Base-by-base conservation (phyloP, 2,329 filamentous ascomycete genomes). In the Verticillium klebahnii region DNA sequence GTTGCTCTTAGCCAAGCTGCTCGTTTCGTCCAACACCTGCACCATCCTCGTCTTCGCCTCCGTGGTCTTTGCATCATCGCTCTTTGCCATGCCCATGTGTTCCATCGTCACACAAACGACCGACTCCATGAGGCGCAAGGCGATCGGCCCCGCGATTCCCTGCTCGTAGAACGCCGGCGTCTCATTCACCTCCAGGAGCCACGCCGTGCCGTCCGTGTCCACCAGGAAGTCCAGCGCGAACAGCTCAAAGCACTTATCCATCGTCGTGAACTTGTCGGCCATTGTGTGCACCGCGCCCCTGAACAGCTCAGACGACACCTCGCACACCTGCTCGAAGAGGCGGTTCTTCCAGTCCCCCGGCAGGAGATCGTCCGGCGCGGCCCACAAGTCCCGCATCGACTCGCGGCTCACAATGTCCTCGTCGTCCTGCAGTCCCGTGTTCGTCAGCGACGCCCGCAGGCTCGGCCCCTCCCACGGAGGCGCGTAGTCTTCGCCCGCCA, bases 171-270 rank as follows among this genome's bases (percentile, higher is more conserved):
- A 76, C 0, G 74, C 74, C 0, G 75, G 75, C 25, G 74, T 75
- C 65, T 77, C 74, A 19, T 77, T 77, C 1, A 73, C 74, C 62
- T 77, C 75, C 0, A 77, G 60, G 0, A 77, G 60, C 75, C 75
- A 77, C 0, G 69, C 72, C 0, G 60, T 69, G 0, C 74, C 75
- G 0, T 61, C 61, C 0, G 65, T 63, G 45, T 77, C 75, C 7
- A 77, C 58, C 19, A 77, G 63, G 29, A 74, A 77, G 55, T 77
- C 75, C 0, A 75, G 63, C 0, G 70, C 75, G 32, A 75, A 77
- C 12, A 77, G 59, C 64, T 76, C 75, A 50, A 76, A 77, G 61
- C 73, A 77, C 50, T 71, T 73, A 15, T 76, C 67, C 23, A 77
- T 14, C 0, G 72, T 69, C 0, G 69, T 75, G 61, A 77, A 77